phyloP scores from a whole-genome alignment of 2,329 filamentous ascomycete species.

The Fusarium camptoceras region DNA sequence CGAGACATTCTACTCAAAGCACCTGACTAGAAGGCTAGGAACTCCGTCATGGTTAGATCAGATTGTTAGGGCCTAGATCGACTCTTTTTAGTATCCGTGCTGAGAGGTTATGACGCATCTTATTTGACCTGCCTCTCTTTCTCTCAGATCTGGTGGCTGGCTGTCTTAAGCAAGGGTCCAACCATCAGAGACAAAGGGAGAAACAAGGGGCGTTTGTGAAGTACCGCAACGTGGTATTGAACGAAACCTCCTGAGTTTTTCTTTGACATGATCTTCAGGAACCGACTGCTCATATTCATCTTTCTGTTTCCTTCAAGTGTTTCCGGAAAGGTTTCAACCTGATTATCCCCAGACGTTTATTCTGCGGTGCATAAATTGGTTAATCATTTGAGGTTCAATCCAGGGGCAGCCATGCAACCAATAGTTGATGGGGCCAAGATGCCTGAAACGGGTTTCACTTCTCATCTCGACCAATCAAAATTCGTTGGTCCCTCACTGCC shows the following conservation, averaged over 20 bases:
- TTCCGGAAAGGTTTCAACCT: slow-evolving; percentile 37
- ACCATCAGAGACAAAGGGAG: slow-evolving; percentile 23
- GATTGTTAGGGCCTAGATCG: slow-evolving; percentile 8
- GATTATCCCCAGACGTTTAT: slow-evolving; percentile 22
- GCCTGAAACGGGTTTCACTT: slow-evolving; percentile 47
- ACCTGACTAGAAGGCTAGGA: slow-evolving; percentile 17
- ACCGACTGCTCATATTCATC: slow-evolving; percentile 26
- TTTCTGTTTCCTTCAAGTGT: slow-evolving; percentile 32
- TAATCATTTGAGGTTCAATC: slow-evolving; percentile 1
- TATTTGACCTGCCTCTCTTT: slow-evolving; percentile 33
- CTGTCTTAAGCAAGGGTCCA: slow-evolving; percentile 31
- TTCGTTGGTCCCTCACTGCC: slow-evolving; percentile 21
- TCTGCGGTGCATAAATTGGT: slow-evolving; percentile 18
- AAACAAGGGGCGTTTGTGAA: slow-evolving; percentile 18
- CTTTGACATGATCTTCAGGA: slow-evolving; percentile 28
- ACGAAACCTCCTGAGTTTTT: slow-evolving; percentile 6
- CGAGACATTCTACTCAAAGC: slow-evolving; percentile 15
- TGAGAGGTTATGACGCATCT: slow-evolving; percentile 13
- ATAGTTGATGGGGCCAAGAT: slow-evolving; percentile 27
- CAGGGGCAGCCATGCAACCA: slow-evolving; percentile 27
- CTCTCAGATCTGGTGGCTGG: slow-evolving; percentile 34
- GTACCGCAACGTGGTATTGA: not conserved
- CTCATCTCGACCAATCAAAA: slow-evolving; percentile 28
- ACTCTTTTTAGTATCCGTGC: not conserved
- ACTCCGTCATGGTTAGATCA: slow-evolving; percentile 18